Conservation (phyloP, 2,329 filamentous ascomycete genomes). For the Escovopsis sp. region DNA sequence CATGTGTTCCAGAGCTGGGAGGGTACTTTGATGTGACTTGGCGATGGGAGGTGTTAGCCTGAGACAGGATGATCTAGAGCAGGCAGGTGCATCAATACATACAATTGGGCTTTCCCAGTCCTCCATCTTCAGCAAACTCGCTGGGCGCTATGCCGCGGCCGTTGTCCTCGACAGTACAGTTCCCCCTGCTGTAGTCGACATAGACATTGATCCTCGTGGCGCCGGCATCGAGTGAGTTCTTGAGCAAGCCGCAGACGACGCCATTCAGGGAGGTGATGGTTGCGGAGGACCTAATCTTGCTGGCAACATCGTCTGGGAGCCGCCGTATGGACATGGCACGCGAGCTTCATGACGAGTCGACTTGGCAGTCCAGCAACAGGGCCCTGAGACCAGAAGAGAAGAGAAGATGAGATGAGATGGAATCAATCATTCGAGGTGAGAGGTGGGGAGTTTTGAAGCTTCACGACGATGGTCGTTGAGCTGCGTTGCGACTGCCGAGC, state of each 20-base stretch:
- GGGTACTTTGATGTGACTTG: constrained; percentile 67
- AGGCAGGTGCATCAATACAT: constrained; percentile 24
- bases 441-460: background rate
- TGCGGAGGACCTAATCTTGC: constrained; percentile 76
- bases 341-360: constrained; percentile 7
- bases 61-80: background rate
- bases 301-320: constrained; percentile 55
- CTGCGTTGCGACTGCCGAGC: too few relatives aligned
- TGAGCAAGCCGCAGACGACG: constrained; percentile 57
- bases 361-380: too few relatives aligned
- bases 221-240: constrained; percentile 73
- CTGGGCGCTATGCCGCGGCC: constrained; percentile 58
- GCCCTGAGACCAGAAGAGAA: background rate
- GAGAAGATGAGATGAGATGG: background rate
- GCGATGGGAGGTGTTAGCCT: constrained; percentile 4
- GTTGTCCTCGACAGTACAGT: constrained; percentile 72
- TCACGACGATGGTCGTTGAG: background rate
- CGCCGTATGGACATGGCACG: constrained; percentile 47
- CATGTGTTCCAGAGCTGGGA: constrained; percentile 35
- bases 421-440: too few relatives aligned
- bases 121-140: constrained; percentile 59
- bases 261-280: constrained; percentile 59
- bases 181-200: constrained; percentile 61
- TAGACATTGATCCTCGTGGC: constrained; percentile 54
- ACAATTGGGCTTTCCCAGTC: constrained; percentile 62